Evolutionary conservation across 2,329 filamentous ascomycete genomes (phyloP).

Genomic region (Xylariaceae sp.): DNA sequence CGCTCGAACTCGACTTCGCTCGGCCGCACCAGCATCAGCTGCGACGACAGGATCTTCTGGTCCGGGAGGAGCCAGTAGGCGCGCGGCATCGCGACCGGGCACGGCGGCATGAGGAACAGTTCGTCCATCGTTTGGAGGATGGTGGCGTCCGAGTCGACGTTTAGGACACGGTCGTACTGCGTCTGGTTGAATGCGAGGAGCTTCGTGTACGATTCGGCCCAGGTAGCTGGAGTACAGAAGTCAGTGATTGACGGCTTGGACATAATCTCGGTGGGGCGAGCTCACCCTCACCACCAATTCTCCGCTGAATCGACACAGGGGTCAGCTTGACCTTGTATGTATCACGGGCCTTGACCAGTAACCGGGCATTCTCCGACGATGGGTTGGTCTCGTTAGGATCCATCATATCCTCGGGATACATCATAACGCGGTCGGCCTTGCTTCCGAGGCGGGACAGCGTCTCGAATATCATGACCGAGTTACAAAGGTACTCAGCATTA

Average conservation of each 20-base stretch:
- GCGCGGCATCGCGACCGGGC: conserved; percentile 67
- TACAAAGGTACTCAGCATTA: conserved; percentile 50
- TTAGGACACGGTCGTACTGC: conserved; percentile 55
- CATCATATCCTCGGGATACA: conserved; percentile 49
- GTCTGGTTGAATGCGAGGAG: conserved; percentile 70
- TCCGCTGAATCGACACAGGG: conserved; percentile 45
- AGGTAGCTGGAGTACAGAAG: conserved; percentile 45
- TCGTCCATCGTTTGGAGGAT: conserved; percentile 69
- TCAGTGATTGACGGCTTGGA: background rate
- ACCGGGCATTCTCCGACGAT: conserved; percentile 33
- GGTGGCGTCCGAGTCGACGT: conserved; percentile 64
- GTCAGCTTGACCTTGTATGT: conserved; percentile 48
- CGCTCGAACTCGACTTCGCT: conserved; percentile 51
- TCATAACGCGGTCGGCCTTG: conserved; percentile 48
- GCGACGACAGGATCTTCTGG: conserved; percentile 58
- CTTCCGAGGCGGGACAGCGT: conserved; percentile 45
- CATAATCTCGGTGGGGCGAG: background rate
- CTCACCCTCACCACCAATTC: conserved; percentile 42
- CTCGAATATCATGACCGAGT: conserved; percentile 55
- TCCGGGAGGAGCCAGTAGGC: conserved; percentile 69
- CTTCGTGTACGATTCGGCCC: conserved; percentile 69
- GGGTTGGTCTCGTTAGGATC: conserved; percentile 35
- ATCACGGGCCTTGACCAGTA: conserved; percentile 48
- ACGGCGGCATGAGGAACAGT: conserved; percentile 66
- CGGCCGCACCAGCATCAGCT: conserved; percentile 65